Evolutionary conservation across 2,329 filamentous ascomycete genomes (phyloP), one percentile per base, ranked within the genome.

Genomic region (Trichoderma sp.): DNA sequence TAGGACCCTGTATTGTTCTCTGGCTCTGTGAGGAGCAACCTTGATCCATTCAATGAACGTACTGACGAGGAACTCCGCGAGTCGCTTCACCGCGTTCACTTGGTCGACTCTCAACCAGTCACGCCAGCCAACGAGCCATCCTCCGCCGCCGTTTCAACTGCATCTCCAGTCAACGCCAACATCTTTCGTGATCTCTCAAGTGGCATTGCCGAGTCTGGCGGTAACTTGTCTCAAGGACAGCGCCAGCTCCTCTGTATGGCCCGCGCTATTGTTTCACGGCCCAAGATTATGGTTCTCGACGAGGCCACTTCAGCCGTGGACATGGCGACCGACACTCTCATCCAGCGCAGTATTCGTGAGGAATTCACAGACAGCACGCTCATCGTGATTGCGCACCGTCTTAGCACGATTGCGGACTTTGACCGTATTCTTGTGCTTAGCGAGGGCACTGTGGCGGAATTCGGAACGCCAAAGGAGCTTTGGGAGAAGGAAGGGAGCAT

Each of bases 1-100:
- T 78, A 95, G 84, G 94, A 96, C 78, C 94, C 94, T 0, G 93
- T 95, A 1, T 87, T 97, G 7, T 96, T 97, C 84, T 94, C 92
- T 1, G 94, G 94, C 27, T 95, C 93, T 0, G 86, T 97, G 24
- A 89, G 94, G 59, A 91, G 88, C 60, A 96, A 96, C 80, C 87
- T 97, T 5, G 94, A 97, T 80, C 92, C 94, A 0, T 95, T 95
- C 79, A 87, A 92, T 73, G 87, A 93, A 76, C 90, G 94, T 80
- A 89, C 87, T 1, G 93, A 96, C 77, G 86, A 85, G 1, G 92
- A 93, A 79, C 89, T 97, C 4, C 88, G 88, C 50, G 92, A 94
- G 78, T 93, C 91, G 0, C 87, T 97, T 1, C 86, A 89, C 56
- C 90, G 93, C 7, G 93, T 95, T 6, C 92, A 94, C 80, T 88